phyloP scores from a whole-genome alignment of 176 grass and related monocot genomes.

The Hsuehochloa calcarea region DNA sequence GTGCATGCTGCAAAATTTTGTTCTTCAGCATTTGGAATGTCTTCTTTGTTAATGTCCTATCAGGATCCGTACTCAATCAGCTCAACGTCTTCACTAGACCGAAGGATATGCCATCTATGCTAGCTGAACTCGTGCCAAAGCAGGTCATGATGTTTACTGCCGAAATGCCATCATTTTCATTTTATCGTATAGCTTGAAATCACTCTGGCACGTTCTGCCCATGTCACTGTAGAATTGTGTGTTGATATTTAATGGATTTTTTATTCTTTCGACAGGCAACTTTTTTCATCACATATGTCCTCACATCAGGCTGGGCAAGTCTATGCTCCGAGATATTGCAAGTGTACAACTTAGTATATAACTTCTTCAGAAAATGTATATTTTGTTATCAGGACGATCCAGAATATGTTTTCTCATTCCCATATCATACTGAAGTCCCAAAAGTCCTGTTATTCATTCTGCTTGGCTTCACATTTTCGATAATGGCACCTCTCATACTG shows the following conservation, averaged over 20 bases:
- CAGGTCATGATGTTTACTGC: slow-evolving; percentile 52
- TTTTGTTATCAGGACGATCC: slow-evolving; percentile 53
- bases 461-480: slow-evolving; percentile 86
- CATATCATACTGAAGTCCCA: slow-evolving; percentile 92
- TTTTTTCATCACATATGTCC: slow-evolving; percentile 95
- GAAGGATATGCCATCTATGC: slow-evolving; percentile 70
- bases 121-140: slow-evolving; percentile 83
- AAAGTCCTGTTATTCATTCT: slow-evolving; percentile 76
- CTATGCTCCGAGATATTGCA: slow-evolving; percentile 92
- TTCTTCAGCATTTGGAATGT: slow-evolving; percentile 89
- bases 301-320: slow-evolving; percentile 87
- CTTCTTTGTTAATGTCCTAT: slow-evolving; percentile 94
- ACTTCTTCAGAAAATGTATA: slow-evolving; percentile 62
- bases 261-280: slow-evolving; percentile 59
- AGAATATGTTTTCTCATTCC: slow-evolving; percentile 67
- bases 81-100: slow-evolving; percentile 71
- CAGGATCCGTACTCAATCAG: slow-evolving; percentile 72
- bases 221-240: not conserved
- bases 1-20: slow-evolving; percentile 80
- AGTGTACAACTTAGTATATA: slow-evolving; percentile 62
- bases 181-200: not conserved
- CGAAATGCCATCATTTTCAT: not conserved
- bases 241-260: not conserved
- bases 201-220: not conserved
- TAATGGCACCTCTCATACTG: slow-evolving; percentile 91